Base-by-base conservation (phyloP, 2,329 filamentous ascomycete species). In the Ceratocystis smalleyi region DNA sequence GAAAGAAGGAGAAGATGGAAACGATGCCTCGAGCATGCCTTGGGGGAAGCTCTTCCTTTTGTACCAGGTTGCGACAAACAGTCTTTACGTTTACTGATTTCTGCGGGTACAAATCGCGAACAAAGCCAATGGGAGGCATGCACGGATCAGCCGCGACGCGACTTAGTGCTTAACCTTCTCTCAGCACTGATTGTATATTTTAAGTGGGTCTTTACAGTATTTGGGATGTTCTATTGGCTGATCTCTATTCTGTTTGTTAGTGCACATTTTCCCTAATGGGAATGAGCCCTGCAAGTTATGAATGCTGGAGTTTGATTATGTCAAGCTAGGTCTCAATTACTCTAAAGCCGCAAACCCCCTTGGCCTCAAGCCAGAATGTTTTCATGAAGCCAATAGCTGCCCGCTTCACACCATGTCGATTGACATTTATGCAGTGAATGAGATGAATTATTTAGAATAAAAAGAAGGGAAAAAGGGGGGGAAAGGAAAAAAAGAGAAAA, bases 21-120 rank as follows among this genome's bases (percentile, higher is more conserved):
- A 77, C 75, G 32, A 47, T 73, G 75, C 73, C 73, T 71, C 70
- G 71, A 73, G 74, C 74, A 74, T 74, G 71, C 75, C 77, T 74
- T 77, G 79, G 79, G 79, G 78, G 77, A 73, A 72, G 72, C 71
- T 72, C 76, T 77, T 75, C 75, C 75, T 82, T 83, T 82, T 83
- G 81, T 84, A 83, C 78, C 77, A 81, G 78, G 75, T 78, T 77
- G 79, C 77, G 78, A 74, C 74, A 70, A 62, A 47, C 22, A n/a
- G 59, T 43, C 43, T 66, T 60, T 62, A 47, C 35, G 43, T 74
- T 79, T 83, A 81, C 81, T 83, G 81, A 84, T 83, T 82, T 69
- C 55, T 65, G 61, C 62, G 59, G 65, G 62, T 64, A 66, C 62
- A 62, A 63, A 54, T 64, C 62, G 59, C 59, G 65, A 62, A 40